phyloP scores from a whole-genome alignment of 1,284 basidiomycete genomes.

The Trichosporon ovoides region DNA sequence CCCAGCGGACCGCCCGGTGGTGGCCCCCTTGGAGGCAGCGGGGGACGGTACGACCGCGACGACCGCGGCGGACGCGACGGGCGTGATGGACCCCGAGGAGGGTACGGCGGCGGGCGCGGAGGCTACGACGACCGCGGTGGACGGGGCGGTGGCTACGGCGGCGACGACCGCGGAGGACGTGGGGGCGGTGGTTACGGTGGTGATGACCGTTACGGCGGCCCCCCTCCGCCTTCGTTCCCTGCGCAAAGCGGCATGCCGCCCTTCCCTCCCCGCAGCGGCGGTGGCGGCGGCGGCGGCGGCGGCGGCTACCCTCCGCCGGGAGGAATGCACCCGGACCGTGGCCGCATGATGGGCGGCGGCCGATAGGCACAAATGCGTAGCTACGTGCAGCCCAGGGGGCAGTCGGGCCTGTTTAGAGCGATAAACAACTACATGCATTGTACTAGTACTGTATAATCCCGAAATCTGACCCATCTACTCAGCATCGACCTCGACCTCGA shows the following conservation, averaged over 20 bases:
- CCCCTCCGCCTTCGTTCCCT: slow-evolving; percentile 56
- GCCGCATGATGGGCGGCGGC: slow-evolving; percentile 65
- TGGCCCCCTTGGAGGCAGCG: not conserved
- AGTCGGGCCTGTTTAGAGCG: not conserved
- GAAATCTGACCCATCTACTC: slow-evolving; percentile 13
- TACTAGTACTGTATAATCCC: slow-evolving; percentile 3
- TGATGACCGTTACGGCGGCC: slow-evolving; percentile 6
- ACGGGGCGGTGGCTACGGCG: no score
- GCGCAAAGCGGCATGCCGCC: slow-evolving; percentile 42
- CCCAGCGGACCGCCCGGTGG: slow-evolving; percentile 4
- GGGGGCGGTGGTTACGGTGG: not conserved
- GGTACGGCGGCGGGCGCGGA: not conserved
- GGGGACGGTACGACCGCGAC: not conserved
- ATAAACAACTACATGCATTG: slow-evolving; percentile 8
- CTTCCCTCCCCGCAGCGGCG: slow-evolving; percentile 25
- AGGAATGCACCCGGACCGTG: slow-evolving; percentile 75
- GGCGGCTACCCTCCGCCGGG: slow-evolving; percentile 27
- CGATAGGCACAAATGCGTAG: not conserved
- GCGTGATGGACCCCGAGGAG: no score
- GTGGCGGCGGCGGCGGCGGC: slow-evolving; percentile 10
- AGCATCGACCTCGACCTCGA: slow-evolving; percentile 9
- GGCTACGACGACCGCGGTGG: no score
- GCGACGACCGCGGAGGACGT: no score
- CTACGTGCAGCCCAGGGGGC: slow-evolving; percentile 13
- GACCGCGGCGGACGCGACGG: not conserved